Percentiles rank a stretch among this genome's conserved stretches.
Evolutionary conservation across 768 basidiomycete genomes (phyloP).

Genomic region (Leccinellum albellum): DNA sequence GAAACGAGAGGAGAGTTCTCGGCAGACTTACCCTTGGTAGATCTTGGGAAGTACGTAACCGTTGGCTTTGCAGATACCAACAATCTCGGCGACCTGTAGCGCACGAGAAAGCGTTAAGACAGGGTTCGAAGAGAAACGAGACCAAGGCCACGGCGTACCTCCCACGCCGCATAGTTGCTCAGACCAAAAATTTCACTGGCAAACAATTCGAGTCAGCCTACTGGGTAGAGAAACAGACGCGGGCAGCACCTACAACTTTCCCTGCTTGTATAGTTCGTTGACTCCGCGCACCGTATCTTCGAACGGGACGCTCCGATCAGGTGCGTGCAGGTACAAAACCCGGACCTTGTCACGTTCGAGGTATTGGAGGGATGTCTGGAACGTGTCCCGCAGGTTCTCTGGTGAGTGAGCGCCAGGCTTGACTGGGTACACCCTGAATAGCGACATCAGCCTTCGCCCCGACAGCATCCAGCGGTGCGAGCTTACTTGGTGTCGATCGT

Average conservation of each 20-base stretch:
- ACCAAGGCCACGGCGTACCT: constrained; percentile 31
- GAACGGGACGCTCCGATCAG: constrained; percentile 55
- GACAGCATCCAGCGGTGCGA: background rate
- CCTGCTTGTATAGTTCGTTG: constrained; percentile 53
- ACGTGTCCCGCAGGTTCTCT: constrained; percentile 38
- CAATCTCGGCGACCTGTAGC: constrained; percentile 53
- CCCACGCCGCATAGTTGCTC: constrained; percentile 58
- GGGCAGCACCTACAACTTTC: constrained; percentile 43
- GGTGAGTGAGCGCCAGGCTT: constrained; percentile 42
- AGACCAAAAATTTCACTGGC: constrained; percentile 56
- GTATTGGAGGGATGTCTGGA: constrained; percentile 43
- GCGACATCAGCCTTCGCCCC: background rate
- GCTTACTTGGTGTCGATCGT: constrained; percentile 48
- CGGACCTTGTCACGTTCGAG: constrained; percentile 45
- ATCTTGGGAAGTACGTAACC: constrained; percentile 53
- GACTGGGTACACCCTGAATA: constrained; percentile 37
- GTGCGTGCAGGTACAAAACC: constrained; percentile 57
- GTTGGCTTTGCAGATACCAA: constrained; percentile 52
- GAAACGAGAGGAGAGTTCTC: background rate
- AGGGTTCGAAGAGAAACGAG: background rate
- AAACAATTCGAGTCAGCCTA: background rate
- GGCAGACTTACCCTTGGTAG: constrained; percentile 44
- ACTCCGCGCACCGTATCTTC: constrained; percentile 53
- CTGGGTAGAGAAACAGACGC: background rate
- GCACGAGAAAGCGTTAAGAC: background rate